Evolutionary conservation across 2,329 filamentous ascomycete species (phyloP).

Genomic region (Scytalidium lignicola): DNA sequence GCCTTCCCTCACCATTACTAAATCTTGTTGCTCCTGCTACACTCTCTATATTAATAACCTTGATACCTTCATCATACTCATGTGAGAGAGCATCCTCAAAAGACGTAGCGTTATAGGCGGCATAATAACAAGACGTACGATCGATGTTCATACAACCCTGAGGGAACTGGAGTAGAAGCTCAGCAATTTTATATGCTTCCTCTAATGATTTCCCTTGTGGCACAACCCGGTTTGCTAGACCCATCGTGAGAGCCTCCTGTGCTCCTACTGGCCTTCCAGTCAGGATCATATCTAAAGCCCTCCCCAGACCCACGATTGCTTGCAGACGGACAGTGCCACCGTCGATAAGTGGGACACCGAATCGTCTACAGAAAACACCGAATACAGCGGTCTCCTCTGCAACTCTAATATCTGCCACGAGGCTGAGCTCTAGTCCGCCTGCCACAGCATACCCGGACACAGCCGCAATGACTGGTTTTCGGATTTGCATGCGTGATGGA

Average conservation of each 20-base stretch:
- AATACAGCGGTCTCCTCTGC: constrained; percentile 48
- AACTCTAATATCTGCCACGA: constrained; percentile 48
- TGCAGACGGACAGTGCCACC: constrained; percentile 49
- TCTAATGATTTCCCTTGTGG: constrained; percentile 43
- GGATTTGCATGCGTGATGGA: constrained; percentile 42
- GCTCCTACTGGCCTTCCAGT: constrained; percentile 45
- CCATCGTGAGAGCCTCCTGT: constrained; percentile 44
- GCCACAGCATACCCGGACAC: constrained; percentile 49
- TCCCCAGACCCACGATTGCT: constrained; percentile 39
- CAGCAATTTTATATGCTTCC: constrained; percentile 43
- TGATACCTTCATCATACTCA: constrained; percentile 40
- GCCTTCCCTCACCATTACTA: constrained; percentile 33
- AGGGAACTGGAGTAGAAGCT: constrained; percentile 36
- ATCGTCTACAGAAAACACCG: constrained; percentile 50
- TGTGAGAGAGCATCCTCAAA: constrained; percentile 45
- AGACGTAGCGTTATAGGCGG: constrained; percentile 40
- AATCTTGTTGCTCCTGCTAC: constrained; percentile 36
- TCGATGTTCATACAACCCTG: constrained; percentile 48
- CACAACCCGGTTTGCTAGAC: constrained; percentile 48
- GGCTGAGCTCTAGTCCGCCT: constrained; percentile 46
- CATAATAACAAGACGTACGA: constrained; percentile 42
- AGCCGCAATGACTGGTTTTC: constrained; percentile 48
- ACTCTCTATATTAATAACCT: constrained; percentile 38
- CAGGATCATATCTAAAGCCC: constrained; percentile 52
- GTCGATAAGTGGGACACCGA: constrained; percentile 44